Evolutionary conservation across 768 basidiomycete genomes (phyloP).

Genomic region (Lactarius vividus): DNA sequence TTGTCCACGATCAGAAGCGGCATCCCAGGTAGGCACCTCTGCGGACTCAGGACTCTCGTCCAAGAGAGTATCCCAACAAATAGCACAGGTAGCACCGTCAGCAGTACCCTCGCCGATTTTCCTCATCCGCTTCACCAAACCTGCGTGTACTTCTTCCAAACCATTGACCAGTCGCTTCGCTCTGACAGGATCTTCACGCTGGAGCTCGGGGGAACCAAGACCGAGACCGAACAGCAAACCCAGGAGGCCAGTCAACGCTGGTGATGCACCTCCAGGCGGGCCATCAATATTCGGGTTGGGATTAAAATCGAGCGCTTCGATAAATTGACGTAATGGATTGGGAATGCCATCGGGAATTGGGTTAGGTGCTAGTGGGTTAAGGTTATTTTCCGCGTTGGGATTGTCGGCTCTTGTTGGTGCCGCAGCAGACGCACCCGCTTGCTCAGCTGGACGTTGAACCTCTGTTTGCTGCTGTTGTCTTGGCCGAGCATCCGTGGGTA

Average conservation of each 20-base stretch:
- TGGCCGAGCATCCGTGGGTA: conserved; percentile 11
- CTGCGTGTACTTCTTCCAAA: conserved; percentile 63
- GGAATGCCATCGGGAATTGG: conserved; percentile 1
- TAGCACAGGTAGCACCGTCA: conserved; percentile 53
- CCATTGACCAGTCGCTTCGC: conserved; percentile 62
- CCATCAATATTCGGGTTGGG: conserved; percentile 4
- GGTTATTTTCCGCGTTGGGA: not conserved
- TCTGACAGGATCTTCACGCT: conserved; percentile 62
- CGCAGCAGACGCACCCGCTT: not conserved
- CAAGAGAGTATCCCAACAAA: conserved; percentile 73
- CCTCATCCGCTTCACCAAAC: conserved; percentile 64
- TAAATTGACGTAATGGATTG: conserved; percentile 9
- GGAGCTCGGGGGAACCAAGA: conserved; percentile 32
- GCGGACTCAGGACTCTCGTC: conserved; percentile 20
- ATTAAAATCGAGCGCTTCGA: conserved; percentile 17
- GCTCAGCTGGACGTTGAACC: not conserved
- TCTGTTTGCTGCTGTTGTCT: conserved; percentile 12
- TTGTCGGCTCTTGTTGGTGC: not conserved
- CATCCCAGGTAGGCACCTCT: not conserved
- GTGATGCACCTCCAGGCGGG: conserved; percentile 17
- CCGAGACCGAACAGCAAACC: conserved; percentile 23
- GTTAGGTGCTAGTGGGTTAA: conserved; percentile 11
- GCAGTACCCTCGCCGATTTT: conserved; percentile 43
- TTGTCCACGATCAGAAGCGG: conserved; percentile 17
- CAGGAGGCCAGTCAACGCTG: conserved; percentile 18